These are phyloP conservation scores for Pseudogymnoascus sp. DNA, from an alignment of 2,329 filamentous ascomycete species.

Conservation along the genomic window DNA sequence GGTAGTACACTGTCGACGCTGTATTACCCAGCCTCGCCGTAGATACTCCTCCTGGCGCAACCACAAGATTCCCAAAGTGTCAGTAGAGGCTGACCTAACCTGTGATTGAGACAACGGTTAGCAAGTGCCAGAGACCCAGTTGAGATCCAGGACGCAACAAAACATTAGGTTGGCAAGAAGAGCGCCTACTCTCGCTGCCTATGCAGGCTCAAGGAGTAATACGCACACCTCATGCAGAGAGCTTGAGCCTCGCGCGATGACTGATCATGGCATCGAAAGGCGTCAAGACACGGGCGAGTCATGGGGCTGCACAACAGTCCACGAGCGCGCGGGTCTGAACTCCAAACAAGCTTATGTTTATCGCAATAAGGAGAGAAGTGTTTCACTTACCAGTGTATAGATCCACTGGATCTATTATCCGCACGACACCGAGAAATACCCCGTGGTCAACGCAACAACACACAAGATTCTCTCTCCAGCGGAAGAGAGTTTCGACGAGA, in stretches of 20 bases:
- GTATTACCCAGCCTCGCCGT: constrained; percentile 5
- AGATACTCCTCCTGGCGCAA: constrained; percentile 2
- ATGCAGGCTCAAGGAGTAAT: background rate
- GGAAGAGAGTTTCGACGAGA: background rate
- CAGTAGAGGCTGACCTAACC: constrained; percentile 7
- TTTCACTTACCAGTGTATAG: constrained; percentile 2
- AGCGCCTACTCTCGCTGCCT: background rate
- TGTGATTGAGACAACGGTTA: background rate
- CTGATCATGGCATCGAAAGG: background rate
- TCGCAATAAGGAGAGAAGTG: background rate
- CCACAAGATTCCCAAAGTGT: constrained; percentile 5
- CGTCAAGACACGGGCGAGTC: background rate
- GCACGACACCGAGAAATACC: constrained; percentile 3
- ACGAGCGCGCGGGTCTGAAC: constrained; percentile 1
- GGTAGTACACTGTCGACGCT: constrained; percentile 10
- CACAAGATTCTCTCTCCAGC: background rate
- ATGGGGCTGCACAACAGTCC: background rate
- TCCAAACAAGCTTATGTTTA: constrained; percentile 2
- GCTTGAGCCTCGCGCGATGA: background rate
- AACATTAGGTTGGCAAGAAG: background rate
- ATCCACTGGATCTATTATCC: constrained; percentile 1
- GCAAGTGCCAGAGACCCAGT: background rate
- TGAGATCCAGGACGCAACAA: background rate
- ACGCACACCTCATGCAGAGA: background rate
- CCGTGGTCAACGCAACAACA: background rate